A percentile compares a stretch with the other conserved stretches of the same genome.
Evolutionary conservation across 768 basidiomycete species (phyloP).

Genomic region (Russula olivacea): DNA sequence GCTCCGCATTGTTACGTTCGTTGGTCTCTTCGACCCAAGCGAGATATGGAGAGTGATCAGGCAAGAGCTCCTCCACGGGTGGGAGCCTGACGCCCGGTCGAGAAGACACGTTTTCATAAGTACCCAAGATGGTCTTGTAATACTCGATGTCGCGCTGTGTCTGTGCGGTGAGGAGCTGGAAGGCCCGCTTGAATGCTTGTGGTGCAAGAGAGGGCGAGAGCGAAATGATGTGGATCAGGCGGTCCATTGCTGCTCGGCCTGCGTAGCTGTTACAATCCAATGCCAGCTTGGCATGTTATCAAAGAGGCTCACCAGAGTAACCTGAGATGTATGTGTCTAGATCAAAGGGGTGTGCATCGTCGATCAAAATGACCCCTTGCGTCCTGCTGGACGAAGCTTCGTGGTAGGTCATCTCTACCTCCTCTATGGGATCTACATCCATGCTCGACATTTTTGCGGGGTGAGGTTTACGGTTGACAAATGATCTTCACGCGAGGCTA

Average conservation of each 20-base stretch:
- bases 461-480: background rate
- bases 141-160: constrained; percentile 63
- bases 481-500: background rate
- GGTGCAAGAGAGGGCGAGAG: constrained; percentile 63
- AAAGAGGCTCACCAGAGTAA: constrained; percentile 57
- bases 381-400: constrained; percentile 14
- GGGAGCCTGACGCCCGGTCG: constrained; percentile 38
- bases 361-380: constrained; percentile 35
- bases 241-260: constrained; percentile 75
- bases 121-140: constrained; percentile 44
- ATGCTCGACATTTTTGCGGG: constrained; percentile 18
- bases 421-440: constrained; percentile 23
- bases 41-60: constrained; percentile 41
- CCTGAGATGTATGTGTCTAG: constrained; percentile 72
- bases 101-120: constrained; percentile 47
- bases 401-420: constrained; percentile 17
- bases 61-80: constrained; percentile 42
- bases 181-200: constrained; percentile 64
- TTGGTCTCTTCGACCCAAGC: constrained; percentile 66
- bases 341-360: constrained; percentile 83
- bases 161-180: constrained; percentile 46
- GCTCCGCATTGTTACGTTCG: constrained; percentile 64
- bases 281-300: background rate
- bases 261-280: constrained; percentile 7
- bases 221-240: constrained; percentile 62